Conservation (phyloP, 2,329 filamentous ascomycete species). For the Microcera coccophila region DNA sequence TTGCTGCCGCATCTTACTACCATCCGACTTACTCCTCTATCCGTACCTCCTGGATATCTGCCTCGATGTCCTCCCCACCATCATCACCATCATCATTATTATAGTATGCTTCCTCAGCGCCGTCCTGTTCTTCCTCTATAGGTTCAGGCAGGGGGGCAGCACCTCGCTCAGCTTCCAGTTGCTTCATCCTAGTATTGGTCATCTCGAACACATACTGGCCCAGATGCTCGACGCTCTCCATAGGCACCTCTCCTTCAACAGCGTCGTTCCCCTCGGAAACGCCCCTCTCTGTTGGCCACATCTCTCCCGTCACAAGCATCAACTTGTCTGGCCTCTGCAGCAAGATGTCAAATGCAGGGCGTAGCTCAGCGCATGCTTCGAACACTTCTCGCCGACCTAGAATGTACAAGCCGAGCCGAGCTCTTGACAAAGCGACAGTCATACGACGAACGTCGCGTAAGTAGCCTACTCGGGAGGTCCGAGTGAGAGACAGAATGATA, state of each 20-base stretch:
- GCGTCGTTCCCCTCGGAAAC: slow-evolving; percentile 34
- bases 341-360: slow-evolving; percentile 77
- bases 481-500: slow-evolving; percentile 86
- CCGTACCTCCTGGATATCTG: slow-evolving; percentile 35
- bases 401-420: slow-evolving; percentile 86
- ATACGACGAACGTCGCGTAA: slow-evolving; percentile 88
- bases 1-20: slow-evolving; percentile 1
- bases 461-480: slow-evolving; percentile 86
- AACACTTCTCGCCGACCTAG: slow-evolving; percentile 86
- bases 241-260: slow-evolving; percentile 59
- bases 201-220: slow-evolving; percentile 97
- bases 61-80: slow-evolving; percentile 30
- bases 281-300: slow-evolving; percentile 67
- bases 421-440: slow-evolving; percentile 90
- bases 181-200: slow-evolving; percentile 62
- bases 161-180: slow-evolving; percentile 42
- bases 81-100: slow-evolving; percentile 28
- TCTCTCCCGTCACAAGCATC: slow-evolving; percentile 75
- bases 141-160: slow-evolving; percentile 14
- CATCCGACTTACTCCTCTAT: slow-evolving; percentile 27
- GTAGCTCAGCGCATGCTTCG: slow-evolving; percentile 81
- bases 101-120: slow-evolving; percentile 30
- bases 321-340: slow-evolving; percentile 77
- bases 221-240: slow-evolving; percentile 90
- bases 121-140: slow-evolving; percentile 28